Base-by-base conservation (phyloP, 805 yeast genomes). In the Pichia exigua region DNA sequence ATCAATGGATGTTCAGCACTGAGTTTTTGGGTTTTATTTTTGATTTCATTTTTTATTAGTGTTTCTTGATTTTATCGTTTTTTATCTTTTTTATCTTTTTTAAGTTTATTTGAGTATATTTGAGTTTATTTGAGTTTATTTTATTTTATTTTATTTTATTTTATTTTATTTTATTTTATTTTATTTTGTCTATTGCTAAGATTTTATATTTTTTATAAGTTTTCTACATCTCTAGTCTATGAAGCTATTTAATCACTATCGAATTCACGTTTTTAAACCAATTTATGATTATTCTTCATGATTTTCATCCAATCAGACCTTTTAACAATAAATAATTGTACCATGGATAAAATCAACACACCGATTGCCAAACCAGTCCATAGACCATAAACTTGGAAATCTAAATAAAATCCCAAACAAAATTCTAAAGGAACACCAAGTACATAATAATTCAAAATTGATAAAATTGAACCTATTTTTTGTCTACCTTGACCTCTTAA, bases 401-500 rank as follows among this genome's bases (percentile, higher is more conserved):
- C 56, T 39, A 70, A 63, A 44, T 67, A 56, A 57, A 77, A 76
- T 2, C 79, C 79, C 44, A 73, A 67, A 17, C 70, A 47, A 45
- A 72, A 63, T 22, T 78, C 80, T 47, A 67, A 63, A 1, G 83
- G 83, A 42, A 76, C 65, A 2, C 80, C 82, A 47, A 78, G 61
- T 7, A 70, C 54, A 57, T 78, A 78, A 57, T 77, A 78, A 47
- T 75, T 66, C 20, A 75, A 54, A 24, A 78, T 53, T 59, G 75
- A 76, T 50, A 76, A 62, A 44, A 69, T 59, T 1, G 81, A 79
- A 1, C 82, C 83, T 41, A 78, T 72, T 52, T 69, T 69, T 57
- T 78, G 83, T 55, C 82, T 60, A 6, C 82, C 82, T 58, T 78
- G 82, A 22, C 82, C 81, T 54, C 82, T 62, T 54, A 78, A 67